phyloP scores from a whole-genome alignment of 768 basidiomycete species.

The Leccinum barrowsii region DNA sequence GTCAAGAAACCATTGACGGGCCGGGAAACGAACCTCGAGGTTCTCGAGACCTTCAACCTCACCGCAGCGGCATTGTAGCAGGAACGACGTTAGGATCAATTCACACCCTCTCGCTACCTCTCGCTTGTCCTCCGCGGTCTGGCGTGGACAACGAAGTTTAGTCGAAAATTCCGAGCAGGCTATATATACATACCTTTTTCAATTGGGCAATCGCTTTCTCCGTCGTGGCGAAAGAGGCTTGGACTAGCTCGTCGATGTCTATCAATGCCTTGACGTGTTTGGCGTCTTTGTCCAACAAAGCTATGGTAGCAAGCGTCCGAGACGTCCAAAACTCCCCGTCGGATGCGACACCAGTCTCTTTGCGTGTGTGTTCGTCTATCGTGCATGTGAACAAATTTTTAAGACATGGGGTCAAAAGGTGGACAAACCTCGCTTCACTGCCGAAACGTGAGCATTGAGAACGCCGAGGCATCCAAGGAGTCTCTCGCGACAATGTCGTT shows the following conservation, averaged over 20 bases:
- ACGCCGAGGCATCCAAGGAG: slow-evolving; percentile 74
- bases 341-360: slow-evolving; percentile 57
- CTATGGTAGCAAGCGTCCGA: slow-evolving; percentile 55
- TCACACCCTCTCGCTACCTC: slow-evolving; percentile 58
- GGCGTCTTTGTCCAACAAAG: slow-evolving; percentile 54
- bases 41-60: slow-evolving; percentile 55
- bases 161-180: not conserved
- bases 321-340: slow-evolving; percentile 81
- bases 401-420: not conserved
- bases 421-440: slow-evolving; percentile 49
- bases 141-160: not conserved
- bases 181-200: slow-evolving; percentile 36
- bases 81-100: slow-evolving; percentile 63
- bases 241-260: slow-evolving; percentile 55
- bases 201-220: slow-evolving; percentile 40
- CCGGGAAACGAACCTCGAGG: slow-evolving; percentile 51
- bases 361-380: slow-evolving; percentile 46
- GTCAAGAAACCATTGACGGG: not conserved
- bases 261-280: slow-evolving; percentile 61
- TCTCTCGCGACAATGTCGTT: slow-evolving; percentile 60
- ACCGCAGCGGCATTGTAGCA: slow-evolving; percentile 71
- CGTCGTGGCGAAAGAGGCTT: slow-evolving; percentile 43
- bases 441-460: slow-evolving; percentile 54
- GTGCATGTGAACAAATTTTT: not conserved
- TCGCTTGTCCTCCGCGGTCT: slow-evolving; percentile 16